phyloP scores from a whole-genome alignment of 768 basidiomycete species.

The Rhizopogon roseolus region DNA sequence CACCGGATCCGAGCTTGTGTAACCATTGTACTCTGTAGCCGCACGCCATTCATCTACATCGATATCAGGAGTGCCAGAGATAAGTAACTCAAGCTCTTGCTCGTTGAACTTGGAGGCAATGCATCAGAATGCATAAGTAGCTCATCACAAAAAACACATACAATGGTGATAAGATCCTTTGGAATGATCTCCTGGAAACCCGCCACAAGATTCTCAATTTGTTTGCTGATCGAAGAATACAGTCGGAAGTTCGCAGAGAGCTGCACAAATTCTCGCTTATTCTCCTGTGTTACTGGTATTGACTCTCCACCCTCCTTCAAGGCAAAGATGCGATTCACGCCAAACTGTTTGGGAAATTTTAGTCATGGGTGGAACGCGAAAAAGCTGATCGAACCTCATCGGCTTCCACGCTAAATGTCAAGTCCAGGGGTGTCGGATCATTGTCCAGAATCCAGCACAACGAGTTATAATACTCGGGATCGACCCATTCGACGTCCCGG shows the following conservation, averaged over 20 bases:
- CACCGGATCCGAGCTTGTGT: conserved; percentile 85
- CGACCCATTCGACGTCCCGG: conserved; percentile 94
- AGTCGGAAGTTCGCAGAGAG: conserved; percentile 92
- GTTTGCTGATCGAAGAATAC: conserved; percentile 91
- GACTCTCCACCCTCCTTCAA: conserved; percentile 83
- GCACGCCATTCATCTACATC: conserved; percentile 97
- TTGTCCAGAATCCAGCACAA: conserved; percentile 98
- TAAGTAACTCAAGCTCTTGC: conserved; percentile 89
- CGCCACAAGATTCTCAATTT: conserved; percentile 82
- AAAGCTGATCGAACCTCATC: conserved; percentile 58
- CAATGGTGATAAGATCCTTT: conserved; percentile 90
- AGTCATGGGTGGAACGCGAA: neutral
- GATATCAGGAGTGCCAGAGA: conserved; percentile 97
- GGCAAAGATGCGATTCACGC: conserved; percentile 81
- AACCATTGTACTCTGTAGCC: conserved; percentile 88
- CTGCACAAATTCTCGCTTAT: conserved; percentile 94
- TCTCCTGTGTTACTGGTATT: conserved; percentile 91
- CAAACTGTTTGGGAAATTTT: conserved; percentile 53
- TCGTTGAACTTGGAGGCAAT: conserved; percentile 71
- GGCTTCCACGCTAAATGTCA: conserved; percentile 93
- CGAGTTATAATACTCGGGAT: conserved; percentile 98
- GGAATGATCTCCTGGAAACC: conserved; percentile 99
- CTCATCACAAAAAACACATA: conserved; percentile 34
- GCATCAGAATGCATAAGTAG: conserved; percentile 5
- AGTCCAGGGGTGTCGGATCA: conserved; percentile 78